Evolutionary conservation across 441 rosid species (phyloP), one percentile per base, ranked within the genome.

Genomic region (Populus tomentosa): DNA sequence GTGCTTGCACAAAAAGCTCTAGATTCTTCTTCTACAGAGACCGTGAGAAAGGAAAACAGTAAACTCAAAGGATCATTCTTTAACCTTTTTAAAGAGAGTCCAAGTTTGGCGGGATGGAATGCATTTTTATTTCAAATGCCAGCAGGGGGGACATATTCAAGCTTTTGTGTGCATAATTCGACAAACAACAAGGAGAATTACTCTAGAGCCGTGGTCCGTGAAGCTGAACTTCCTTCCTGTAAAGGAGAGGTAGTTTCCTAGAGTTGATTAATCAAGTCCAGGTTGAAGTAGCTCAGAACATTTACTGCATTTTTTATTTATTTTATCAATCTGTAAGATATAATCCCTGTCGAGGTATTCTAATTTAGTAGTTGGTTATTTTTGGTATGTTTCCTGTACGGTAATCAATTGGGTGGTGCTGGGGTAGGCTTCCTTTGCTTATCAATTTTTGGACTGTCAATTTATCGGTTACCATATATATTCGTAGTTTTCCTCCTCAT

Each of bases 311-410:
- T 77, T 74, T 85, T 80, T 62, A 67, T 76, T 77, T 64, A 59
- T 80, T 76, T 77, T 64, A 59, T 80, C 81, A 71, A 78, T 81
- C 75, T 81, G 78, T 78, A 84, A 75, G 86, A 73, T 78, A 77
- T 75, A 66, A 76, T 65, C 42, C 69, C 67, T 72, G 72, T 68
- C 56, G 46, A 61, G 70, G 71, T 73, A 69, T 50, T 42, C 26
- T 35, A 61, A 50, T 75, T 63, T 75, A 72, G 78, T n/a, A 28
- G 77, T 69, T 73, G 81, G 78, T 75, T 77, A 50, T 64, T 76
- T 40, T 75, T 70, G 28, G 10, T 33, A 28, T 63, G 23, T 24
- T 33, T 38, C 72, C 42, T 72, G 71, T 59, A 65, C 20, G 63
- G 63, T 75, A 53, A 46, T 70, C 42, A 65, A 30, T 53, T 38